Base-by-base conservation (phyloP, 78 protist species). In the Dictyostelium purpureum region DNA sequence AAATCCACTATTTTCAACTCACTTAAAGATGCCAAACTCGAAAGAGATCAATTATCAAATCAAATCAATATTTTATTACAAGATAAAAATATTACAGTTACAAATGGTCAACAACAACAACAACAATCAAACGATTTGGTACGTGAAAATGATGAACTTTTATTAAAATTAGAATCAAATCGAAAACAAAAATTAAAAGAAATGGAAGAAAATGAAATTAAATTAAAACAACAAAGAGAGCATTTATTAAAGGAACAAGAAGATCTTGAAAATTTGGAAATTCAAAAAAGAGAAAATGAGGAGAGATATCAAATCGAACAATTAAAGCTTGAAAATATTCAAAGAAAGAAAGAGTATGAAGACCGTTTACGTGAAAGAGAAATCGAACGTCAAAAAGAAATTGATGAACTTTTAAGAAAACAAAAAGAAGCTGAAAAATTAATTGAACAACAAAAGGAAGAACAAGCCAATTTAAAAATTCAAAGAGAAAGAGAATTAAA, bases 341-440 rank as follows among this genome's bases (percentile, higher is more conserved):
- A 73, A n/a, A 75, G 71, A 57, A 85, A 73, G 74, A 70, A 74
- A 45, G 75, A 85, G 52, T 73, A 73, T 54, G 91, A 85, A 9
- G 81, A 85, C 56, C n/a, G 75, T 47, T 26, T 71, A 2, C 37
- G 35, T 1, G 18, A 33, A 28, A 70, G 91, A 59, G 91, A 85
- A 21, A 49, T 21, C 11, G 91, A 85, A 24, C 70, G 91, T 47
- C 43, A 35, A 38, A 16, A 57, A 18, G 91, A 85, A 11, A 12
- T 59, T 35, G 74, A 33, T 26, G 75, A 85, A 12, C 24, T 85
- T 5, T 28, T 73, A 4, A 11, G 0, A 10, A 85, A 73, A 35
- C 91, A 85, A 74, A 33, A 59, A 18, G 77, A 73, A n/a, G 81
- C 91, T 2, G 91, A 85, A 24, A 3, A 0, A 6, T 33, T 43